Conservation (phyloP, 106 monocot genomes). For the Chionographis japonica region DNA sequence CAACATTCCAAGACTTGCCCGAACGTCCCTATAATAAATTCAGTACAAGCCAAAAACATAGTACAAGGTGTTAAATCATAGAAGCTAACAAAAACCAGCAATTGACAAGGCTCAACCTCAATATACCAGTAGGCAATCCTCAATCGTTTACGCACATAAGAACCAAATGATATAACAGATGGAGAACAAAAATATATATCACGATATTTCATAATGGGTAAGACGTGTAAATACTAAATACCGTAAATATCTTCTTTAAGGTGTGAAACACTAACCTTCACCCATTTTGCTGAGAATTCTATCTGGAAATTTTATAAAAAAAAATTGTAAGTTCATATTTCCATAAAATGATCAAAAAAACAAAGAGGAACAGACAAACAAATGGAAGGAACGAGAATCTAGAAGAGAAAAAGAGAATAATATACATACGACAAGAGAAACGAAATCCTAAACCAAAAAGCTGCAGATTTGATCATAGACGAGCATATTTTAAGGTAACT, state of each 20-base stretch:
- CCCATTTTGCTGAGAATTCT: constrained; percentile 95
- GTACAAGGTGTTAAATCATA: not conserved
- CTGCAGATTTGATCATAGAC: too few relatives aligned
- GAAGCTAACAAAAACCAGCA: not conserved
- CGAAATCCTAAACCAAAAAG: too few relatives aligned
- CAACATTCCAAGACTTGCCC: constrained; percentile 96
- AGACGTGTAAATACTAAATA: too few relatives aligned
- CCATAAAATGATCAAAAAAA: not conserved
- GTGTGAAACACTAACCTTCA: constrained; percentile 67
- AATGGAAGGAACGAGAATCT: too few relatives aligned
- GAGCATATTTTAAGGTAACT: too few relatives aligned
- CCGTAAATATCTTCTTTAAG: too few relatives aligned
- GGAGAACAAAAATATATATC: too few relatives aligned
- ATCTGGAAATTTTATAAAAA: constrained; percentile 47
- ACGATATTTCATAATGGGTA: too few relatives aligned
- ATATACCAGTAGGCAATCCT: not conserved
- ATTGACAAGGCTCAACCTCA: not conserved
- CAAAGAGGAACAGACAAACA: not conserved
- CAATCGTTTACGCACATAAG: not conserved
- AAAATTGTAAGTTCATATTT: constrained; percentile 13
- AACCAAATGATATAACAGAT: not conserved
- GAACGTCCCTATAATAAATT: constrained; percentile 68
- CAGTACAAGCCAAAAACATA: not conserved
- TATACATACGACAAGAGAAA: too few relatives aligned
- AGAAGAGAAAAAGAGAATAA: too few relatives aligned